These are phyloP conservation scores for Carex pumila DNA, from an alignment of 176 grass and related monocot species.

Conservation along the genomic window DNA sequence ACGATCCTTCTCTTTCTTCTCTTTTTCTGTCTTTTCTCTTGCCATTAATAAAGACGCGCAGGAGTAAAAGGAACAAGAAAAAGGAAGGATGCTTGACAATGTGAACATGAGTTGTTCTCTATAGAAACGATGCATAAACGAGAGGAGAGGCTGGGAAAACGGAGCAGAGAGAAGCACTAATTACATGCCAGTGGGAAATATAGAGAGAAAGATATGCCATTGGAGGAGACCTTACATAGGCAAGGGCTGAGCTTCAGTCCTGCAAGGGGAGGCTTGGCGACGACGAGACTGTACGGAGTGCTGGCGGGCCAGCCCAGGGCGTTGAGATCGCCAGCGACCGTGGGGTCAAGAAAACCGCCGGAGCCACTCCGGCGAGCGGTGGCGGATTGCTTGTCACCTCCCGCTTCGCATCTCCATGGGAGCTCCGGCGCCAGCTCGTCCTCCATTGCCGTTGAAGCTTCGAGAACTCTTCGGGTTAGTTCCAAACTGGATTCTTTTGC, in stretches of 20 bases:
- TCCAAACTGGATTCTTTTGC: not conserved
- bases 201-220: constrained; percentile 32
- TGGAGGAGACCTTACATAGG: constrained; percentile 38
- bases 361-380: constrained; percentile 85
- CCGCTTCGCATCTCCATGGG: constrained; percentile 58
- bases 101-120: not conserved
- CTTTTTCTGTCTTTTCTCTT: not conserved
- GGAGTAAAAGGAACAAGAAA: not conserved
- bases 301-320: constrained; percentile 17
- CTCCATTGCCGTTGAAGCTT: constrained; percentile 49
- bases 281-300: constrained; percentile 43
- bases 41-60: not conserved
- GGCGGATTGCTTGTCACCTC: constrained; percentile 87
- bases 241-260: constrained; percentile 39
- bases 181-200: not conserved
- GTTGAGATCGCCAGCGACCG: constrained; percentile 28
- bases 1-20: not conserved
- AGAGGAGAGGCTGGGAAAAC: not conserved
- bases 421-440: constrained; percentile 41
- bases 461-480: constrained; percentile 75
- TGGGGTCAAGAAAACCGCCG: constrained; percentile 49
- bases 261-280: constrained; percentile 17
- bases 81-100: constrained; percentile 12
- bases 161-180: not conserved
- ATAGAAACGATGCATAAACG: not conserved